phyloP scores from a whole-genome alignment of 371 early-diverging fungal species.

The Syncephalastrum monosporum region DNA sequence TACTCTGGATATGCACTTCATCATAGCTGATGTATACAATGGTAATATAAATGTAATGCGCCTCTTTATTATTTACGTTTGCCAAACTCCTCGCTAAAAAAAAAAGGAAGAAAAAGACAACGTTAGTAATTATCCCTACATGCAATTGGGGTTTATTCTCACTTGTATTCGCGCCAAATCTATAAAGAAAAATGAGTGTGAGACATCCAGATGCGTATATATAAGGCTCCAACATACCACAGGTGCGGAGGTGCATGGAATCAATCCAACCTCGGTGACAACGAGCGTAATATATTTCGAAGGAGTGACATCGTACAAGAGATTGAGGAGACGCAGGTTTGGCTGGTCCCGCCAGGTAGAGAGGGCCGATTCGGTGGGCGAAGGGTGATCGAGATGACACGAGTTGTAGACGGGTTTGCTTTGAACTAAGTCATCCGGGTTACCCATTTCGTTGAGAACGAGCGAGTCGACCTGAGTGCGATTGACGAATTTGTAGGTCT shows the following conservation, averaged over 20 bases:
- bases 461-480: slow-evolving; percentile 92
- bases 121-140: slow-evolving; percentile 3
- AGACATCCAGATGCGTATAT: too few species aligned
- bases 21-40: too few species aligned
- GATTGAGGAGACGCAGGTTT: slow-evolving; percentile 79
- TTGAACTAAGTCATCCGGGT: slow-evolving; percentile 78
- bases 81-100: slow-evolving; percentile 41
- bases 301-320: slow-evolving; percentile 94
- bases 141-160: slow-evolving; percentile 13
- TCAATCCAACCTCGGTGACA: slow-evolving; percentile 91
- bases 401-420: slow-evolving; percentile 43
- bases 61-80: slow-evolving; percentile 24
- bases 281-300: slow-evolving; percentile 88
- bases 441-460: slow-evolving; percentile 94
- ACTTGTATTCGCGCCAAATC: slow-evolving; percentile 62
- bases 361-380: slow-evolving; percentile 27
- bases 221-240: slow-evolving; percentile 54
- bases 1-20: too few species aligned
- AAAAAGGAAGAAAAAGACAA: slow-evolving; percentile 9
- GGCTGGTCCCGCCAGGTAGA: slow-evolving; percentile 66
- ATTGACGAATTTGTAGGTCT: slow-evolving; percentile 95
- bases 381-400: slow-evolving; percentile 17
- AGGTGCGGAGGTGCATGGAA: slow-evolving; percentile 92
- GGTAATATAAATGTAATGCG: too few species aligned
- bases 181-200: slow-evolving; percentile 8